Evolutionary conservation across 1,284 basidiomycete species (phyloP).

Genomic region (Inonotus obliquus): DNA sequence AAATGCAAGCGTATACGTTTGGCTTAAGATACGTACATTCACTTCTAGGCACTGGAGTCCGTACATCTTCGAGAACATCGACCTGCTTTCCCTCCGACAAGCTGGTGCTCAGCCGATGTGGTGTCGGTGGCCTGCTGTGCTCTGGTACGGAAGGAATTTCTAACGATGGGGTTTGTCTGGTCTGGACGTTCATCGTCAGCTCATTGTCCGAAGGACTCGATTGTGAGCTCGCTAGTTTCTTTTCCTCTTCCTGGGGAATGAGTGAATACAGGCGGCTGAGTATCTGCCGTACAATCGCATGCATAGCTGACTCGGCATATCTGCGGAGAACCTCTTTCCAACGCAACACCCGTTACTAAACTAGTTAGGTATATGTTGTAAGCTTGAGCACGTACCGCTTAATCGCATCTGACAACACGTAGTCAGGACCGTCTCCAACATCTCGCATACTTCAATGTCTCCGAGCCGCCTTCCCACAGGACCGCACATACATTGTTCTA

Average conservation of each 20-base stretch:
- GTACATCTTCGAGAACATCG: not conserved
- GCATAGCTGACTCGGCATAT: slow-evolving; percentile 94
- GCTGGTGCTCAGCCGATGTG: not conserved
- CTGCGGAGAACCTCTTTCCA: slow-evolving; percentile 76
- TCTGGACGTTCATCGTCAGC: slow-evolving; percentile 52
- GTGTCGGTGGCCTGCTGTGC: not conserved
- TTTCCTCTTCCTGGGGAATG: slow-evolving; percentile 63
- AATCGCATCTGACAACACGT: slow-evolving; percentile 97
- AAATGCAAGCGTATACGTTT: slow-evolving; percentile 3
- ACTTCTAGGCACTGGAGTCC: not conserved
- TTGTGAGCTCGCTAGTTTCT: slow-evolving; percentile 46
- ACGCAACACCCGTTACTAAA: slow-evolving; percentile 17
- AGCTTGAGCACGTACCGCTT: slow-evolving; percentile 61
- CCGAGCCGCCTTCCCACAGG: slow-evolving; percentile 66
- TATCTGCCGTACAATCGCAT: slow-evolving; percentile 77
- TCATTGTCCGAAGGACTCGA: slow-evolving; percentile 51
- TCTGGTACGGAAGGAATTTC: not conserved
- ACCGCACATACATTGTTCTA: slow-evolving; percentile 79
- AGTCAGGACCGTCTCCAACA: slow-evolving; percentile 96
- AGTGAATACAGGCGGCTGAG: slow-evolving; percentile 73
- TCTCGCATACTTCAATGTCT: slow-evolving; percentile 95
- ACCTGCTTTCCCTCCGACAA: not conserved
- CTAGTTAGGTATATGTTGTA: not conserved
- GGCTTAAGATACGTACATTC: slow-evolving; percentile 11
- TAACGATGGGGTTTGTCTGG: not conserved